phyloP scores from a whole-genome alignment of 257 asterid species.

The Gentiana straminea region DNA sequence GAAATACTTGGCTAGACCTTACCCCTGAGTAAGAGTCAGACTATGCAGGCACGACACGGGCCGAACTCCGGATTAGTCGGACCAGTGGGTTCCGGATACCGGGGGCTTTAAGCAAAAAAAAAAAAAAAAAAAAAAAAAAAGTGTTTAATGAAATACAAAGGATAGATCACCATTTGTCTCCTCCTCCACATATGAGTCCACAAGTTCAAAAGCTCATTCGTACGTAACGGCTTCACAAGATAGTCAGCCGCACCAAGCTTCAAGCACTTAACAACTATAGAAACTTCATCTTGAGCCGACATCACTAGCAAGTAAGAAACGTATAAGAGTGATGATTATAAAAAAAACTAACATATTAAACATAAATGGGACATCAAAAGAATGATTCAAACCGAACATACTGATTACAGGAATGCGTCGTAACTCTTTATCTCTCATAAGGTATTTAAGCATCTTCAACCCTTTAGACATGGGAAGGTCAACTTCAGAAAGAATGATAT shows the following conservation, averaged over 20 bases:
- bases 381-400: constrained; percentile 21
- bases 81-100: too few species aligned
- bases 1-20: too few species aligned
- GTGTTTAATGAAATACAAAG: too few species aligned
- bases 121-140: background rate
- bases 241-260: constrained; percentile 97
- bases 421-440: constrained; percentile 69
- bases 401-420: constrained; percentile 89
- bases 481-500: constrained; percentile 80
- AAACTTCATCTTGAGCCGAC: constrained; percentile 81
- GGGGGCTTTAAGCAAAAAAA: too few species aligned
- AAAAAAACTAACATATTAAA: background rate
- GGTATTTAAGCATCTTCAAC: constrained; percentile 54
- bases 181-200: constrained; percentile 99
- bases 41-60: too few species aligned
- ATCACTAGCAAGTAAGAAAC: constrained; percentile 53
- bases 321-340: constrained; percentile 1
- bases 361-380: background rate
- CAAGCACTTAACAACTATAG: constrained; percentile 83
- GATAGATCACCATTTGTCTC: constrained; percentile 56
- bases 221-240: constrained; percentile 94
- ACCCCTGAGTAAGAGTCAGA: too few species aligned
- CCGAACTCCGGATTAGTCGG: too few species aligned
- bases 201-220: constrained; percentile 90
- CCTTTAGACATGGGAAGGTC: constrained; percentile 94